phyloP scores from a whole-genome alignment of 2,329 filamentous ascomycete genomes.

The Basipetospora chlamydospora region DNA sequence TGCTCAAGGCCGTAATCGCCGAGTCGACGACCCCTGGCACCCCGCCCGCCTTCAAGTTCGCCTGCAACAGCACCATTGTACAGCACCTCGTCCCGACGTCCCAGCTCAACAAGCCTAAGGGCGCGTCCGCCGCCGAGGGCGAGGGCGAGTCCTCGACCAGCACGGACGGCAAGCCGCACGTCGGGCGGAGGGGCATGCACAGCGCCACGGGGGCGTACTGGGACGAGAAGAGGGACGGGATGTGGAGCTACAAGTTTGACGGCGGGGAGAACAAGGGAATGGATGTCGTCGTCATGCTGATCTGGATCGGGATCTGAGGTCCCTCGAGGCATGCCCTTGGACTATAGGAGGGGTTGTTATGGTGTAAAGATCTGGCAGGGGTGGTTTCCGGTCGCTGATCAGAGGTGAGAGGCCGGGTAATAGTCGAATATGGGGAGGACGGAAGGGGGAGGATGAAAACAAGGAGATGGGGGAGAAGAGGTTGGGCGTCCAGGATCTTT shows the following conservation, averaged over 20 bases:
- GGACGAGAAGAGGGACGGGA: constrained; percentile 82
- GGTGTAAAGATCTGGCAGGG: too few relatives aligned
- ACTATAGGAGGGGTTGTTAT: too few relatives aligned
- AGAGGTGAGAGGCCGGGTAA: too few relatives aligned
- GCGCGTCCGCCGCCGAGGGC: constrained; percentile 31
- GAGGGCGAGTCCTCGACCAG: constrained; percentile 35
- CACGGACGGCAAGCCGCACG: constrained; percentile 53
- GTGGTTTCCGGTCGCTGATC: too few relatives aligned
- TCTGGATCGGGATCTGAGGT: constrained; percentile 65
- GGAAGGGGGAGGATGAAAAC: too few relatives aligned
- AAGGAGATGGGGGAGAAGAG: too few relatives aligned
- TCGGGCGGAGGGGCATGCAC: constrained; percentile 82
- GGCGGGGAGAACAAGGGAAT: constrained; percentile 50
- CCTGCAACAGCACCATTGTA: constrained; percentile 95
- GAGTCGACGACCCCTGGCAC: constrained; percentile 49
- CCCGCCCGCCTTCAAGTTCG: constrained; percentile 70
- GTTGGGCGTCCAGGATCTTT: too few relatives aligned
- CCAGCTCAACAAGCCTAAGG: constrained; percentile 44
- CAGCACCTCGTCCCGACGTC: constrained; percentile 70
- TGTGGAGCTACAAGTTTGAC: constrained; percentile 82
- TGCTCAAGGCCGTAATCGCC: constrained; percentile 64
- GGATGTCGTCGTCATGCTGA: constrained; percentile 57
- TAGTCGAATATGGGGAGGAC: too few relatives aligned
- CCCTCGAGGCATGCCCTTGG: too few relatives aligned
- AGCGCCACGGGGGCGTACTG: constrained; percentile 74